Evolutionary conservation across 2,329 filamentous ascomycete species (phyloP), one percentile per base, ranked within the genome.

Genomic region (Drechslera avenae): DNA sequence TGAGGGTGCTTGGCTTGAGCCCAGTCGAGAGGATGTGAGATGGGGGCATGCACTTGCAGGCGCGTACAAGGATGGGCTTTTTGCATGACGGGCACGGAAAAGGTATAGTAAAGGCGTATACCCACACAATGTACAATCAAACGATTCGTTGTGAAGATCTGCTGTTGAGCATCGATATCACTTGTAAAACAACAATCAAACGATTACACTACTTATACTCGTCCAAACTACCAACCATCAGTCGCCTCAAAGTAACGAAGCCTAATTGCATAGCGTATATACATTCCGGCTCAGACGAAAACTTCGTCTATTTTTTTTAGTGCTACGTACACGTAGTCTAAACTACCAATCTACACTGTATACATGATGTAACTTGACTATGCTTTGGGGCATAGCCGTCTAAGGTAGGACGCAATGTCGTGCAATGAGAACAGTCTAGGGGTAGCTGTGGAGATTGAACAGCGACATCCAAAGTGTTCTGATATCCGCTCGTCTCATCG

Each of bases 1-100:
- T 96, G 91, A 82, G 82, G 56, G 73, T 95, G 63, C 78, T 96
- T 59, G 91, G 91, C 1, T 77, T 96, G 71, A 86, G 80, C 45
- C 91, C 91, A 8, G 87, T 96, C 39, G 86, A 93, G 70, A 79
- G 85, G 76, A 66, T 66, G 63, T 66, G 54, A 47, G n/a, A n/a
- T n/a, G n/a, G 8, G 4, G 14, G 16, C 7, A 5, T 16, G n/a
- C n/a, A n/a, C n/a, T n/a, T n/a, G n/a, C n/a, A n/a, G 12, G 21
- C n/a, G 21, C 14, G 4, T 3, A 18, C 6, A 21, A 10, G 33
- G 19, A 19, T 28, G 26, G 26, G 26, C 2, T 28, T 28, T 28
- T 10, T 10, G 26, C 35, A 23, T 14, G 23, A 30, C 18, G 33
- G 32, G 28, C 16, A 36, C 12, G 2, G n/a, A 41, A 10, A 32